A percentile compares a stretch with the other conserved stretches of the same genome.
These are phyloP conservation scores for Lachnellula cervina DNA, from an alignment of 2,329 filamentous ascomycete species.

Conservation along the genomic window DNA sequence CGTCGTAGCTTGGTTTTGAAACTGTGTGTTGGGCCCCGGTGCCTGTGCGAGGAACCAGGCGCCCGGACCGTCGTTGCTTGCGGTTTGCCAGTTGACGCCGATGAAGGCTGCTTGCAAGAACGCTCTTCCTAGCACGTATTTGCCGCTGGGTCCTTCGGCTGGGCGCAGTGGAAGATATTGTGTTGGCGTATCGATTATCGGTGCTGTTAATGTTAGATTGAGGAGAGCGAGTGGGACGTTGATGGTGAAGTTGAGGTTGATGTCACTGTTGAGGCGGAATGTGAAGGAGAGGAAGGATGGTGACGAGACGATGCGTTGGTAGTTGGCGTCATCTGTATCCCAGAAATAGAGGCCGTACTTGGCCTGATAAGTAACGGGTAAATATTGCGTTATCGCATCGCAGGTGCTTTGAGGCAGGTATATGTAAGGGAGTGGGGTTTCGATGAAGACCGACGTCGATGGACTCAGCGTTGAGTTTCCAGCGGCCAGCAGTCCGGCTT, in stretches of 20 bases:
- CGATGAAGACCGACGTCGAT: slow-evolving; percentile 12
- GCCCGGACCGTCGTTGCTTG: background rate
- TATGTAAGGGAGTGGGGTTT: slow-evolving; percentile 28
- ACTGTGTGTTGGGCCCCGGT: slow-evolving; percentile 22
- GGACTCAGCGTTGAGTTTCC: slow-evolving; percentile 9
- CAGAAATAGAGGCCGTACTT: slow-evolving; percentile 33
- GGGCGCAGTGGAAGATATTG: slow-evolving; percentile 5
- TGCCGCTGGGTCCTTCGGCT: background rate
- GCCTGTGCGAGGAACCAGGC: slow-evolving; percentile 30
- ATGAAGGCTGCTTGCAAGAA: slow-evolving; percentile 37
- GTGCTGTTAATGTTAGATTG: too few species aligned
- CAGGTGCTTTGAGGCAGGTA: slow-evolving; percentile 33
- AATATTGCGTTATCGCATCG: slow-evolving; percentile 29
- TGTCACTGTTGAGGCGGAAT: slow-evolving; percentile 23
- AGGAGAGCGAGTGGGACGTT: slow-evolving; percentile 15
- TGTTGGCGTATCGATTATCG: too few species aligned
- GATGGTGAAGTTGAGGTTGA: slow-evolving; percentile 29
- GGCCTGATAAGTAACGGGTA: slow-evolving; percentile 30
- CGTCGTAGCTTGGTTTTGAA: background rate
- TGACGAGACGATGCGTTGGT: slow-evolving; percentile 30
- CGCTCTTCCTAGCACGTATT: slow-evolving; percentile 30
- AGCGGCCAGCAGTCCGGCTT: slow-evolving; percentile 12
- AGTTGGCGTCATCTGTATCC: slow-evolving; percentile 27
- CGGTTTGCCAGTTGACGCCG: slow-evolving; percentile 28
- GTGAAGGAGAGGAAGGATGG: slow-evolving; percentile 34